Evolutionary conservation across 1,139 yeast species (phyloP).

Genomic region (Blastobotrys buckinghamii): DNA sequence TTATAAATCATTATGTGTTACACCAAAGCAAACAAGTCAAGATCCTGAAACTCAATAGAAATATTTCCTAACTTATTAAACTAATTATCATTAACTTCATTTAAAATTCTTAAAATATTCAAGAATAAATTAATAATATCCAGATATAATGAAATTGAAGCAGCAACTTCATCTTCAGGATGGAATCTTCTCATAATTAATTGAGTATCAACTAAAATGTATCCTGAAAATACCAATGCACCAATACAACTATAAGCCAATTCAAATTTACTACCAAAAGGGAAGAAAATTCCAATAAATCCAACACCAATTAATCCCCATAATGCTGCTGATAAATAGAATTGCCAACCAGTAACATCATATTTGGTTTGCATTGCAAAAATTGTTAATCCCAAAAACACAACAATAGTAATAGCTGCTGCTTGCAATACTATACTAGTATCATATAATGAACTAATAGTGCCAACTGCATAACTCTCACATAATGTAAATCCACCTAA

Average conservation of each 20-base stretch:
- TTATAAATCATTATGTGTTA: conserved; percentile 34
- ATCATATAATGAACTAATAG: conserved; percentile 59
- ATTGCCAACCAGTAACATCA: conserved; percentile 71
- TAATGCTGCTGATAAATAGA: conserved; percentile 52
- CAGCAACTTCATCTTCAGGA: conserved; percentile 81
- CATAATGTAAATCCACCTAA: conserved; percentile 63
- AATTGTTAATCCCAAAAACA: conserved; percentile 67
- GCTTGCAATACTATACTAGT: conserved; percentile 67
- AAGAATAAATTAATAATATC: conserved; percentile 78
- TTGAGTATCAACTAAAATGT: conserved; percentile 78
- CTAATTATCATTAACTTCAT: conserved; percentile 40
- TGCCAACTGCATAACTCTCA: conserved; percentile 71
- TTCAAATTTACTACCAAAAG: conserved; percentile 50
- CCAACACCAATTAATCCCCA: conserved; percentile 74
- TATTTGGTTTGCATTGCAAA: conserved; percentile 81
- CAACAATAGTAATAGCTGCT: conserved; percentile 56
- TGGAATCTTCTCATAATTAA: conserved; percentile 70
- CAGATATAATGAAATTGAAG: conserved; percentile 70
- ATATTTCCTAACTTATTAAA: background rate
- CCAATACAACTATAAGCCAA: conserved; percentile 66
- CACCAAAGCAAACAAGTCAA: background rate
- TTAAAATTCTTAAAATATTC: conserved; percentile 64
- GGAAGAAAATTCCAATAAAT: conserved; percentile 62
- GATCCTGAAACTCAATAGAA: background rate
- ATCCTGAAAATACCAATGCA: conserved; percentile 65